Evolutionary conservation across 1,284 basidiomycete species (phyloP).

Genomic region (Sanghuangporus weigelae): DNA sequence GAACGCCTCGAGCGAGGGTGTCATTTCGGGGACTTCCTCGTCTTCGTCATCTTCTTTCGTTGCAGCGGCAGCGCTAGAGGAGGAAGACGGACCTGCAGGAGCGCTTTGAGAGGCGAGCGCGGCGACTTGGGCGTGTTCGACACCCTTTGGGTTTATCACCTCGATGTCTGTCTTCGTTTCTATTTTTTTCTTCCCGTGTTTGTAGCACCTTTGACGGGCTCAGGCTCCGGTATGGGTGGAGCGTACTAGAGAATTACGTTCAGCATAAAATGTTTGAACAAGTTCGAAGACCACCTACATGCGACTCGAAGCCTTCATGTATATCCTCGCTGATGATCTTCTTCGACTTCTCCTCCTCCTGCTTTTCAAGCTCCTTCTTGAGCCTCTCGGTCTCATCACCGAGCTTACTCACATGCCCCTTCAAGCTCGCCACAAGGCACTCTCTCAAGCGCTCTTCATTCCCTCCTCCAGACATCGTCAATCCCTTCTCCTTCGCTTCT

Average conservation of each 20-base stretch:
- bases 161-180: slow-evolving; percentile 64
- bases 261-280: not conserved
- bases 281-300: slow-evolving; percentile 37
- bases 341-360: slow-evolving; percentile 52
- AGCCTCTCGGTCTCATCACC: slow-evolving; percentile 44
- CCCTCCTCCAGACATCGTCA: slow-evolving; percentile 34
- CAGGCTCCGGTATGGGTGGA: slow-evolving; percentile 59
- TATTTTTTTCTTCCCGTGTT: slow-evolving; percentile 40
- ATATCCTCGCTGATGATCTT: slow-evolving; percentile 87
- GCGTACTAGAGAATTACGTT: slow-evolving; percentile 46
- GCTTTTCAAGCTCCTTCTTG: slow-evolving; percentile 41
- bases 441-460: slow-evolving; percentile 45
- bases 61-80: slow-evolving; percentile 23
- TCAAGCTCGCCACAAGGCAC: slow-evolving; percentile 46
- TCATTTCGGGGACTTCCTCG: slow-evolving; percentile 73
- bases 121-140: slow-evolving; percentile 12
- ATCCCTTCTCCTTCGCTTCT: slow-evolving; percentile 51
- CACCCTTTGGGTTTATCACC: slow-evolving; percentile 74
- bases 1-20: slow-evolving; percentile 72
- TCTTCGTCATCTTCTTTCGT: slow-evolving; percentile 45
- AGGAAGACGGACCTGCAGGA: slow-evolving; percentile 29
- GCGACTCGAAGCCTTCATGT: slow-evolving; percentile 79
- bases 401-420: slow-evolving; percentile 57
- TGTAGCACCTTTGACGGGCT: slow-evolving; percentile 42
- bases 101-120: slow-evolving; percentile 24